A percentile compares a stretch with the other conserved stretches of the same genome.
phyloP scores from a whole-genome alignment of 2,329 filamentous ascomycete species.

The Stachybotrys chartarum region DNA sequence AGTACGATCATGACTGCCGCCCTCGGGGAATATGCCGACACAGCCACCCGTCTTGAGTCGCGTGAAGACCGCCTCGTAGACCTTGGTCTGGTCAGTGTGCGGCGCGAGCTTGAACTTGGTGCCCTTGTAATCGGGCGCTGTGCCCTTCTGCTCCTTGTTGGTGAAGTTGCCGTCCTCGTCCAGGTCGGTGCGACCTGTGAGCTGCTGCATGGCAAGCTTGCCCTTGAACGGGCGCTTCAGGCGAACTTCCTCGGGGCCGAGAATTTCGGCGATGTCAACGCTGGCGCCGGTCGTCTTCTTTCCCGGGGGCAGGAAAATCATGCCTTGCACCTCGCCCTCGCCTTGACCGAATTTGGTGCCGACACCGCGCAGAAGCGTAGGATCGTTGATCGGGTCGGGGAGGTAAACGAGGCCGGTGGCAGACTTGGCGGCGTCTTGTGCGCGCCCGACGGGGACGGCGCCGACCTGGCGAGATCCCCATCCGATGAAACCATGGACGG shows the following conservation, averaged over 20 bases:
- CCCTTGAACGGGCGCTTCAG: conserved; percentile 85
- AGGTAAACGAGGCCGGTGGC: conserved; percentile 78
- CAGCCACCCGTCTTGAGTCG: conserved; percentile 77
- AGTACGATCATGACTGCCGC: conserved; percentile 89
- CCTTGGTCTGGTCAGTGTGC: conserved; percentile 87
- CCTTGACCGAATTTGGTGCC: conserved; percentile 73
- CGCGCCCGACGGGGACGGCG: conserved; percentile 85
- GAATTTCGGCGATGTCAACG: conserved; percentile 75
- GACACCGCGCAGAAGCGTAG: conserved; percentile 69
- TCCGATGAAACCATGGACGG: conserved; percentile 89
- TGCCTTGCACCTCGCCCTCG: conserved; percentile 69
- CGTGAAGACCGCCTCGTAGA: conserved; percentile 89
- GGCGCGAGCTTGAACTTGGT: conserved; percentile 83
- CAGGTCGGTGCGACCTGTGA: conserved; percentile 73
- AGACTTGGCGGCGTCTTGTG: conserved; percentile 80
- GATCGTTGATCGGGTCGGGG: conserved; percentile 78
- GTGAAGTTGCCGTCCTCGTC: conserved; percentile 58
- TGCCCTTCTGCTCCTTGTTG: conserved; percentile 45
- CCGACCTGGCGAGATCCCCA: conserved; percentile 78
- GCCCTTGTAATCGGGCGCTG: conserved; percentile 60
- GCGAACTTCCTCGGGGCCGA: conserved; percentile 71
- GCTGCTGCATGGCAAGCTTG: conserved; percentile 65
- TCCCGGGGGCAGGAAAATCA: conserved; percentile 78
- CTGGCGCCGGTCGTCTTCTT: conserved; percentile 72
- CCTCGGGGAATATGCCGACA: conserved; percentile 95